These are phyloP conservation scores for Agaricus bisporus DNA, from an alignment of 768 basidiomycete species.

Conservation along the genomic window DNA sequence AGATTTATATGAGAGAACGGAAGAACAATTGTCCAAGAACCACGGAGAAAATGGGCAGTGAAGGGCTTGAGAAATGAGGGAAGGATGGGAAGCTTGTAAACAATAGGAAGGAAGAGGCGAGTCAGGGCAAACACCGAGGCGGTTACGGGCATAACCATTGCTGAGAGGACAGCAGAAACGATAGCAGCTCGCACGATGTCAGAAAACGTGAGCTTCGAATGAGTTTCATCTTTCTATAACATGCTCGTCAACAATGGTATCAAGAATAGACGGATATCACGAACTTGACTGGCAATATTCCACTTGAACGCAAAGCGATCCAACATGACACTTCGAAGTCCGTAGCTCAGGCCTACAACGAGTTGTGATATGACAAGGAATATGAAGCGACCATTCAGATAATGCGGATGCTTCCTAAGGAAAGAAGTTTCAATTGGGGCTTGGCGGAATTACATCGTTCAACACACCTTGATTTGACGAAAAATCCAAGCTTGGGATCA, in stretches of 20 bases:
- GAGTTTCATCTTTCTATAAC: conserved; percentile 7
- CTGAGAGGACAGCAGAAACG: conserved; percentile 34
- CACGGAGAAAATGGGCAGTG: conserved; percentile 54
- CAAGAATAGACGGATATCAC: not conserved
- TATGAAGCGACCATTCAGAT: conserved; percentile 63
- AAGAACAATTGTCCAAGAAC: conserved; percentile 48
- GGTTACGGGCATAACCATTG: conserved; percentile 31
- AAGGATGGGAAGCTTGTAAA: conserved; percentile 51
- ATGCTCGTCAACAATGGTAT: not conserved
- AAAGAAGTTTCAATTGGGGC: not conserved
- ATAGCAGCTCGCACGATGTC: conserved; percentile 25
- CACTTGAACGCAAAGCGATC: conserved; percentile 54
- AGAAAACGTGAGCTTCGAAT: conserved; percentile 10
- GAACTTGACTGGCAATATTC: conserved; percentile 20
- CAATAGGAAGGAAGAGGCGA: conserved; percentile 43
- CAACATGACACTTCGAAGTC: conserved; percentile 52
- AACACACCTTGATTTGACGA: conserved; percentile 62
- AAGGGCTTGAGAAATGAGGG: conserved; percentile 50
- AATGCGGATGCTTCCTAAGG: conserved; percentile 65
- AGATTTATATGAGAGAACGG: conserved; percentile 40
- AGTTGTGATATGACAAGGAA: conserved; percentile 54
- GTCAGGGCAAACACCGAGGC: conserved; percentile 39
- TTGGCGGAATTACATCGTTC: not conserved
- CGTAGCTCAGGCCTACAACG: conserved; percentile 38
- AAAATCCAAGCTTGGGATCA: conserved; percentile 43